These are phyloP conservation scores for Pichia paraexigua DNA, from an alignment of 805 yeast species.

Conservation along the genomic window DNA sequence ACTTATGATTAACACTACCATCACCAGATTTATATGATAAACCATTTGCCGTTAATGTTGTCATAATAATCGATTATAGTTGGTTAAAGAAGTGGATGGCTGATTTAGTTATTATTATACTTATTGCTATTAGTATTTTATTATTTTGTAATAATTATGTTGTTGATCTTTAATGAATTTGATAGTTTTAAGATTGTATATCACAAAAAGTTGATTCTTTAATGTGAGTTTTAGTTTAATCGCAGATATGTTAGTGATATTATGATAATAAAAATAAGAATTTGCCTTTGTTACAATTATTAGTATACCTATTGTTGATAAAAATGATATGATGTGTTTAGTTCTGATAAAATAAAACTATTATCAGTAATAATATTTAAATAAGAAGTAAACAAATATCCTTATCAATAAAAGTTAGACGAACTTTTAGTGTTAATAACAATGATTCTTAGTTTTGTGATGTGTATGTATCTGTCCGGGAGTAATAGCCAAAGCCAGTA, in stretches of 20 bases:
- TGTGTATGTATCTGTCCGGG: not conserved
- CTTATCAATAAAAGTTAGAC: not conserved
- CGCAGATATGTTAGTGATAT: too few relatives aligned
- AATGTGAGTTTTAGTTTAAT: too few relatives aligned
- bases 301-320: not conserved
- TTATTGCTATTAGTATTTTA: too few relatives aligned
- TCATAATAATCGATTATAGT: not conserved
- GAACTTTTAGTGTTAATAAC: not conserved
- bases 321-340: not conserved
- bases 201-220: too few relatives aligned
- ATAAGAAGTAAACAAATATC: not conserved
- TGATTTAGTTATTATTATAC: too few relatives aligned
- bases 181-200: too few relatives aligned
- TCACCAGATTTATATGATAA: not conserved
- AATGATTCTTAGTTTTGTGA: not conserved
- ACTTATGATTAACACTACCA: not conserved
- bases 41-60: constrained; percentile 1
- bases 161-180: too few relatives aligned
- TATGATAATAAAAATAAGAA: too few relatives aligned
- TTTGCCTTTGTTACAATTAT: not conserved
- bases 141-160: too few relatives aligned
- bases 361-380: not conserved
- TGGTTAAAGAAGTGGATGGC: not conserved
- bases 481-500: not conserved
- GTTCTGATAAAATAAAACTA: not conserved